Evolutionary conservation across 106 monocot genomes (phyloP), one percentile per base, ranked within the genome.

Genomic region (Platanthera zijinensis): DNA sequence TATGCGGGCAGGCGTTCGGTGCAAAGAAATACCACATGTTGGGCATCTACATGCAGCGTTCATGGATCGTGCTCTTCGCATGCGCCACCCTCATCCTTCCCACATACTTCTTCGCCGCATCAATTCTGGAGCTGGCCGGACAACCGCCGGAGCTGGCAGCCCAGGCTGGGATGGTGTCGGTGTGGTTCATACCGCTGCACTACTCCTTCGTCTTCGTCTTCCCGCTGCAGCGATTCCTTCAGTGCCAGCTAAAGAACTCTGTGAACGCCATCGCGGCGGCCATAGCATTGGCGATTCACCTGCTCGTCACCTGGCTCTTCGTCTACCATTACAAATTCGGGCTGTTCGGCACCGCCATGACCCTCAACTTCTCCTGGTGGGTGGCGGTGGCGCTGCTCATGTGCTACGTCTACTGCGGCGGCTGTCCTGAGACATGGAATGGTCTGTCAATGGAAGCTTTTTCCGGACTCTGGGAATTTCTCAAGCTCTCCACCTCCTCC

Each of bases 1-100:
- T 89, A 46, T 86, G 89, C 62, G 89, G 89, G 10, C 89, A 86
- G 51, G 89, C 89, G 2, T 89, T 76, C 57, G 89, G 89, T 5
- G 89, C 89, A 5, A 89, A 81, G 73, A 76, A 82, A 69, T 80
- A 86, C 81, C 86, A 84, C 75, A 86, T 89, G 89, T 50, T 89
- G 32, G 89, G 89, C 4, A 77, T 84, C 5, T 86, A 89, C 89
- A 82, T 89, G 89, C 89, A 89, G 63, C 74, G 89, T 12, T 89
- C 89, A 48, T 89, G 86, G 86, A 81, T 89, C 8, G 79, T 89
- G 14, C 78, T 89, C 30, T 79, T 82, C 51, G 46, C 79, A 0
- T 89, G 84, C 52, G 86, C 78, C 4, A 50, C 79, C 51, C 74
- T 80, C 52, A 76, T 89, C 72, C 89, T 89, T 5, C 89, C 89